Evolutionary conservation across 2,329 filamentous ascomycete genomes (phyloP).

Genomic region (Penicillium decumbens): DNA sequence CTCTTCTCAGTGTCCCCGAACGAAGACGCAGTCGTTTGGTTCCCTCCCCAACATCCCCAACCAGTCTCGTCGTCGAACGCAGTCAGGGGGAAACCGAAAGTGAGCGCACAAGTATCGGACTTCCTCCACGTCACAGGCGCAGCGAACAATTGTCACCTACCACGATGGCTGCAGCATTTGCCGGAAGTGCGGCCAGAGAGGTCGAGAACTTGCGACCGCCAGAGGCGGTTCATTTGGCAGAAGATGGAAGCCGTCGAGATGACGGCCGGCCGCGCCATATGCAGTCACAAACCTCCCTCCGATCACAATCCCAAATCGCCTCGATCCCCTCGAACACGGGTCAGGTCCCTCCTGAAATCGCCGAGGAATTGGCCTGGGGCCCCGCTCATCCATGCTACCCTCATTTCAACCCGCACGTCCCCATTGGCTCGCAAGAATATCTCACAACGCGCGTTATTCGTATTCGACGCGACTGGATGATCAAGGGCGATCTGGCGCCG

Average conservation of each 20-base stretch:
- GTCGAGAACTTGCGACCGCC: constrained; percentile 28
- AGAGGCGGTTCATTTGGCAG: constrained; percentile 28
- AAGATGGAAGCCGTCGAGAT: constrained; percentile 22
- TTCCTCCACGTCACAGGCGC: constrained; percentile 44
- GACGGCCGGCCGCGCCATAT: constrained; percentile 35
- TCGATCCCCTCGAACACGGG: constrained; percentile 38
- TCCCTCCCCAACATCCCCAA: constrained; percentile 43
- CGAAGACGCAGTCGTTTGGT: constrained; percentile 52
- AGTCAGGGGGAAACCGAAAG: constrained; percentile 46
- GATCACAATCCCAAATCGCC: constrained; percentile 39
- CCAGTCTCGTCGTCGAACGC: constrained; percentile 47
- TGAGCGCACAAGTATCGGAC: constrained; percentile 50
- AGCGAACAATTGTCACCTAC: constrained; percentile 24
- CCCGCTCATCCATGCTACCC: constrained; percentile 92
- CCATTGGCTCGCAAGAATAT: constrained; percentile 68
- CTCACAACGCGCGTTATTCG: constrained; percentile 81
- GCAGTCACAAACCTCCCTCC: constrained; percentile 40
- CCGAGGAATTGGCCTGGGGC: constrained; percentile 78
- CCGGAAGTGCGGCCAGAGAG: constrained; percentile 25
- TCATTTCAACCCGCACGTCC: constrained; percentile 87
- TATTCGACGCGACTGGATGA: constrained; percentile 84
- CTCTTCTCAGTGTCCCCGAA: constrained; percentile 55
- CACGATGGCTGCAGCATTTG: constrained; percentile 27
- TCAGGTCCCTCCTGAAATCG: constrained; percentile 47
- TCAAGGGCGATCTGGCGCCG: constrained; percentile 82